Evolutionary conservation across 805 yeast genomes (phyloP), one percentile per base, ranked within the genome.

Genomic region (Ogataea philodendri): DNA sequence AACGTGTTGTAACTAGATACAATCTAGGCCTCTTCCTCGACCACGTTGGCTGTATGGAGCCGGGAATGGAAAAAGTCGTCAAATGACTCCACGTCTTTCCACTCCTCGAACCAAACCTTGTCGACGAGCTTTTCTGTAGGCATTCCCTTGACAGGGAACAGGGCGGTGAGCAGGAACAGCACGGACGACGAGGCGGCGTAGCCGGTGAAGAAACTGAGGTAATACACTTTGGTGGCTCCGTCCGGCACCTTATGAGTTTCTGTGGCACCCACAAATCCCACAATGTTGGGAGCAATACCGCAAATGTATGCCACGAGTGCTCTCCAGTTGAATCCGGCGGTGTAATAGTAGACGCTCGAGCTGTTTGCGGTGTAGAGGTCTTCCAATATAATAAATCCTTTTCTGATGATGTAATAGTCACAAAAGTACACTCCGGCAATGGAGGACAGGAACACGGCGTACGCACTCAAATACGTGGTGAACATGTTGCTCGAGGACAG

Each of bases 221-320:
- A 65, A 65, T 84, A 87, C 29, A 87, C 75, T 39, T 75, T 68
- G 40, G 76, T 74, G 8, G 95, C 95, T 20, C 90, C 95, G 30
- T 66, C 63, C 18, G 95, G 94, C 10, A 86, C 94, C 6, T 30
- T 38, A 41, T 67, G 71, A n/a, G 78, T 73, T 24, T 81, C 84
- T 15, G 84, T 78, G 7, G 88, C 87, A 45, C 95, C 87, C 5
- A 81, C 90, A 50, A 87, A 87, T 2, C 96, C 96, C 14, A 83
- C 83, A 53, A 87, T 80, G 52, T 86, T 87, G 30, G 95, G 93
- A 22, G 78, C 65, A 41, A 88, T 80, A 37, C 95, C 95, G 47
- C 80, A 70, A 46, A 87, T 57, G 57, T 87, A 87, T 1, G 95
- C 93, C 20, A 70, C 76, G 47, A 75, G 78, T 2, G 90, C 96